phyloP scores from a whole-genome alignment of 768 basidiomycete genomes.

The Tremella mesenterica region DNA sequence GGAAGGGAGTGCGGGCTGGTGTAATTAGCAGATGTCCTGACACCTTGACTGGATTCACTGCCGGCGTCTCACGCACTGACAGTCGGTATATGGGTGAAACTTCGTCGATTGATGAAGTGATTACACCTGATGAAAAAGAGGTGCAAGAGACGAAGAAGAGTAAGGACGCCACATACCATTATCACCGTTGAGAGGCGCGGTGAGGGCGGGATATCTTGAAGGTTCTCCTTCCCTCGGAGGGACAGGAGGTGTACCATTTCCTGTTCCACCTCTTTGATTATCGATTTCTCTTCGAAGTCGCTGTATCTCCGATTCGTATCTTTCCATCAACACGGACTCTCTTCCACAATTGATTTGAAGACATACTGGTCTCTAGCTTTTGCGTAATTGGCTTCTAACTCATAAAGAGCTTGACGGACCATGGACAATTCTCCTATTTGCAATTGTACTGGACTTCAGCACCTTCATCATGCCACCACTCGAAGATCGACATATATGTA shows the following conservation, averaged over 20 bases:
- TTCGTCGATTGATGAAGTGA: too few species aligned
- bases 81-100: too few species aligned
- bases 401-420: conserved; percentile 81
- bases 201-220: conserved; percentile 28
- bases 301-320: conserved; percentile 72
- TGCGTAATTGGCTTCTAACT: conserved; percentile 78
- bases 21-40: conserved; percentile 38
- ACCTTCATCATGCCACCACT: too few species aligned
- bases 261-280: conserved; percentile 29
- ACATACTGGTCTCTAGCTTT: conserved; percentile 64
- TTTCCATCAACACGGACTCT: conserved; percentile 1
- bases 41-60: conserved; percentile 42
- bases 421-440: conserved; percentile 86
- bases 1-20: conserved; percentile 36
- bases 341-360: background rate
- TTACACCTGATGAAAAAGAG: too few species aligned
- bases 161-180: too few species aligned
- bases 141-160: too few species aligned
- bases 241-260: conserved; percentile 22
- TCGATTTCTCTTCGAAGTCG: conserved; percentile 64
- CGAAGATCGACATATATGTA: conserved; percentile 1
- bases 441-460: conserved; percentile 38
- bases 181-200: conserved; percentile 42
- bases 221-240: conserved; percentile 29
- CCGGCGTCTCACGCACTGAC: conserved; percentile 33